Conservation (phyloP, 2,329 filamentous ascomycete species). For the Coleophoma cylindrospora region DNA sequence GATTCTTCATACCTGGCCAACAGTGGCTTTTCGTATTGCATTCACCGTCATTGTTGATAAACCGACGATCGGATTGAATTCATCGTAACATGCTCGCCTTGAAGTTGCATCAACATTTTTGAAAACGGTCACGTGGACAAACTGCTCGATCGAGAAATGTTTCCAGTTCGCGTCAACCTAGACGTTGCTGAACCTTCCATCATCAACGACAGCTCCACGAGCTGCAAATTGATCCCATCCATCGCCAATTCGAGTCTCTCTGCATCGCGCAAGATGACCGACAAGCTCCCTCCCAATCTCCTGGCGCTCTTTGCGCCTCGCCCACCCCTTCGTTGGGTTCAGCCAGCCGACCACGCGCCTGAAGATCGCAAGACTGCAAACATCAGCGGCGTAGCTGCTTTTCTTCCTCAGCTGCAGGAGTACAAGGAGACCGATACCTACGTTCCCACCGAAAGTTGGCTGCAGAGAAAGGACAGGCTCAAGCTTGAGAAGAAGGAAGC, state of each 20-base stretch:
- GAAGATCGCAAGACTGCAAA: slow-evolving; percentile 73
- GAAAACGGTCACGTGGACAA: slow-evolving; percentile 3
- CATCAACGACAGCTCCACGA: slow-evolving; percentile 9
- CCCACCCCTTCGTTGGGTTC: slow-evolving; percentile 84
- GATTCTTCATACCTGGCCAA: slow-evolving; percentile 40
- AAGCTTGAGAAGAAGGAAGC: slow-evolving; percentile 73
- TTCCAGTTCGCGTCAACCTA: slow-evolving; percentile 7
- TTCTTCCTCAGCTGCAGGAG: slow-evolving; percentile 65
- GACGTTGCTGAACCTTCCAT: background rate
- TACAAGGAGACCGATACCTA: slow-evolving; percentile 77
- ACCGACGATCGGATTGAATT: background rate
- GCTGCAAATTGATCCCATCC: slow-evolving; percentile 2
- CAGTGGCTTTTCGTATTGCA: slow-evolving; percentile 46
- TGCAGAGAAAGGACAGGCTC: slow-evolving; percentile 79
- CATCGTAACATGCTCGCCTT: background rate
- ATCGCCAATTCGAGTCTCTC: background rate
- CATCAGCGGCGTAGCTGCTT: slow-evolving; percentile 70
- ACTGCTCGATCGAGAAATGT: background rate
- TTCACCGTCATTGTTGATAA: slow-evolving; percentile 42
- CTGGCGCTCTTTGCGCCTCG: slow-evolving; percentile 93
- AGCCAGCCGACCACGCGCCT: slow-evolving; percentile 75
- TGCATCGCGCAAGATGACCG: slow-evolving; percentile 64
- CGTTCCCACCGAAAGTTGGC: slow-evolving; percentile 84
- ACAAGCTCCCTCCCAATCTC: slow-evolving; percentile 90
- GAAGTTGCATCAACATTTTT: background rate